Evolutionary conservation across 2,329 filamentous ascomycete genomes (phyloP).

Genomic region (Fusarium duplospermum): DNA sequence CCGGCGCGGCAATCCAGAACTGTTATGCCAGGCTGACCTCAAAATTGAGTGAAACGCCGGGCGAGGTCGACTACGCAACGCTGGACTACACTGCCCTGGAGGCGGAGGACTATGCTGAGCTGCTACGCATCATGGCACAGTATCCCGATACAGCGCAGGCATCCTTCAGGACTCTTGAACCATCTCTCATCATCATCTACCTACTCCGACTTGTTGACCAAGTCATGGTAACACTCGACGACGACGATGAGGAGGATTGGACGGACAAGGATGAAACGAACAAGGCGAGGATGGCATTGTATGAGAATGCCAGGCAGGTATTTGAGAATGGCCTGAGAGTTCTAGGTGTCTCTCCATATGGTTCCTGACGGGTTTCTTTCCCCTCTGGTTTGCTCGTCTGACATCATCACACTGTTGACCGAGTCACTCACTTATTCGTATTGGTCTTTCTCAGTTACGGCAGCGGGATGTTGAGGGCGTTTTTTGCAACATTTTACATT

Average conservation of each 20-base stretch:
- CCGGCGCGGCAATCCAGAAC: constrained; percentile 37
- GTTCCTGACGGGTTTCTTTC: not conserved
- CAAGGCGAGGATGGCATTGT: constrained; percentile 68
- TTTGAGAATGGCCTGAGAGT: constrained; percentile 49
- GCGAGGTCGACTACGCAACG: constrained; percentile 17
- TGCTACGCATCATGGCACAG: constrained; percentile 68
- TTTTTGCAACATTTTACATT: not conserved
- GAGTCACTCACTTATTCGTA: not conserved
- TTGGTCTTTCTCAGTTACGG: not conserved
- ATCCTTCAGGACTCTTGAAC: constrained; percentile 74
- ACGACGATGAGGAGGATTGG: constrained; percentile 58
- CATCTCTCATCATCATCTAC: constrained; percentile 73
- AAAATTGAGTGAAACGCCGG: not conserved
- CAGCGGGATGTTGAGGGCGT: not conserved
- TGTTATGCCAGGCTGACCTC: constrained; percentile 36
- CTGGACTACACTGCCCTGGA: constrained; percentile 33
- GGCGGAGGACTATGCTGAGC: constrained; percentile 36
- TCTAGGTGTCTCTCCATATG: constrained; percentile 50
- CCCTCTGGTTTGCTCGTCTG: not conserved
- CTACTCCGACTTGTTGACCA: constrained; percentile 49
- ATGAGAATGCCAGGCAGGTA: constrained; percentile 55
- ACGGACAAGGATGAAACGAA: constrained; percentile 59
- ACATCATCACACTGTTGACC: not conserved
- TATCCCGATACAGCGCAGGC: constrained; percentile 74
- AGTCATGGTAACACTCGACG: constrained; percentile 55